Conservation (phyloP, 2,329 filamentous ascomycete species). For the Aureobasidium namibiae region DNA sequence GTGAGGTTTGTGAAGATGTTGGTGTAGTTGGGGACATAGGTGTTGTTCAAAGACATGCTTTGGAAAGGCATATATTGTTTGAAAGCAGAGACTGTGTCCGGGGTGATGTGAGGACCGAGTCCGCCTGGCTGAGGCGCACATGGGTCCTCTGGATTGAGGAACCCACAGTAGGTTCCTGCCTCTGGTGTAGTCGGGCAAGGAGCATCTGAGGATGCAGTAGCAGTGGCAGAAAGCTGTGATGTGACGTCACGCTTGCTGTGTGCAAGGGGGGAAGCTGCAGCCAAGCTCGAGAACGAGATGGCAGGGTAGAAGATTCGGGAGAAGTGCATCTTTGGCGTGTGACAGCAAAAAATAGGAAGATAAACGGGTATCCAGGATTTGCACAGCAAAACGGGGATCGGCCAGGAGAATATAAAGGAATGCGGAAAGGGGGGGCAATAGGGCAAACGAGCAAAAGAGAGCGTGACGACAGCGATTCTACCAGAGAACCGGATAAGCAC, state of each 20-base stretch:
- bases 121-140: slow-evolving; percentile 21
- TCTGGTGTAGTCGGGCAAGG: slow-evolving; percentile 24
- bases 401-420: neutral
- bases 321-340: neutral
- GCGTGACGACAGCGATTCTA: neutral
- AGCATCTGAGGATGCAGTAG: slow-evolving; percentile 20
- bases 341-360: neutral
- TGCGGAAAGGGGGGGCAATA: too few species aligned
- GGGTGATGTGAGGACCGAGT: slow-evolving; percentile 18
- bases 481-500: neutral
- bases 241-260: neutral
- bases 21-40: slow-evolving; percentile 11
- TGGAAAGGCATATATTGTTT: slow-evolving; percentile 19
- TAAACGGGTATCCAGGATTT: neutral
- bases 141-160: slow-evolving; percentile 27
- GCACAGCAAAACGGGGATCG: neutral
- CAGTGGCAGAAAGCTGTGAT: slow-evolving; percentile 9
- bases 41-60: slow-evolving; percentile 16
- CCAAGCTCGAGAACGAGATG: neutral
- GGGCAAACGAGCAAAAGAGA: neutral
- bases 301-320: neutral
- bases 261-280: neutral
- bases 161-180: slow-evolving; percentile 29
- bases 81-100: slow-evolving; percentile 22
- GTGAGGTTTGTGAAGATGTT: slow-evolving; percentile 13